Conservation (phyloP, 164 flowering plant genomes). For the Magnolia sinica region DNA sequence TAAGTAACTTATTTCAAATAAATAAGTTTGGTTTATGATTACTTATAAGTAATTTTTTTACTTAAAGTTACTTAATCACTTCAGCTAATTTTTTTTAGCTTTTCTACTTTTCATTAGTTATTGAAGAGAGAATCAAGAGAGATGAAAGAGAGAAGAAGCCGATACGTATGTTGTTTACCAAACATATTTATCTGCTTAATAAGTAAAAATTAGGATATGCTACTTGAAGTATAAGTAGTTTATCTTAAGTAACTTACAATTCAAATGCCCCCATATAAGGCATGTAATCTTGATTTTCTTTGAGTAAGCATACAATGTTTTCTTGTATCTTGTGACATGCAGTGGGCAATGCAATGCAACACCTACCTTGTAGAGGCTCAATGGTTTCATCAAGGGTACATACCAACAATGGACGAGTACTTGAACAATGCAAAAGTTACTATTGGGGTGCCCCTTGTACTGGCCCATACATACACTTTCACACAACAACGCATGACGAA, state of each 20-base stretch:
- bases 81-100: too few species aligned
- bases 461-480: constrained; percentile 18
- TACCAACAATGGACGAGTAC: constrained; percentile 40
- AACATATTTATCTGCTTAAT: too few species aligned
- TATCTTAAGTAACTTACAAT: constrained; percentile 34
- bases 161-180: too few species aligned
- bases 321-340: neutral
- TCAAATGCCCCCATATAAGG: constrained; percentile 31
- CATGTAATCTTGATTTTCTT: constrained; percentile 21
- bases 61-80: too few species aligned
- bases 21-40: too few species aligned
- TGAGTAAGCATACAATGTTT: neutral
- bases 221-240: constrained; percentile 20
- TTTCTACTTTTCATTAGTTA: too few species aligned
- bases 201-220: too few species aligned
- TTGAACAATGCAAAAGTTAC: constrained; percentile 40
- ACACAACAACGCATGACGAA: neutral
- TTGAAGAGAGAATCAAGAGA: too few species aligned
- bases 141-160: constrained; percentile 13
- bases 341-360: constrained; percentile 49
- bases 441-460: constrained; percentile 27
- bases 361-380: constrained; percentile 40
- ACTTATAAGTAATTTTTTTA: too few species aligned
- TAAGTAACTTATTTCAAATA: too few species aligned
- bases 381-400: constrained; percentile 36